These are phyloP conservation scores for Debaryomyces sp. DNA, from an alignment of 1,139 yeast species.

Conservation along the genomic window DNA sequence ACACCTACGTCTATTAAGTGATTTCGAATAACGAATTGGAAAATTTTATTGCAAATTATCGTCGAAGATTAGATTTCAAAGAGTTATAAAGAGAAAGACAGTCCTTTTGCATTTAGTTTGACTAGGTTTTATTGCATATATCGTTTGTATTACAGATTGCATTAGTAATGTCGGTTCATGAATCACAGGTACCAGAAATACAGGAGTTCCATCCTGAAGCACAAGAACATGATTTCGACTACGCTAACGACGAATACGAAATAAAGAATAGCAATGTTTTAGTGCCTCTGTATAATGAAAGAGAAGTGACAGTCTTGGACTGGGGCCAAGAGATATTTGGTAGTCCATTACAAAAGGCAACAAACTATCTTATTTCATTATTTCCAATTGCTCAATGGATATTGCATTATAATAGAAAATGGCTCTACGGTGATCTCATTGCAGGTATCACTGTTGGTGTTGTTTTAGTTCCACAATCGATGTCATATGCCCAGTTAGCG, in stretches of 20 bases:
- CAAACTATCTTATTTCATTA: slow-evolving; percentile 57
- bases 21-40: background rate
- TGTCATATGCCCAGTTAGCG: slow-evolving; percentile 93
- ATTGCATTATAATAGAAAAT: slow-evolving; percentile 73
- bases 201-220: slow-evolving; percentile 13
- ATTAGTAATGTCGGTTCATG: slow-evolving; percentile 9
- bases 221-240: slow-evolving; percentile 7
- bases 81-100: background rate
- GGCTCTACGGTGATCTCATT: slow-evolving; percentile 82
- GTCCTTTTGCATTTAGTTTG: background rate
- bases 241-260: slow-evolving; percentile 8
- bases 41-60: background rate
- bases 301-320: slow-evolving; percentile 46
- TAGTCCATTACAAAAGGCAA: slow-evolving; percentile 43
- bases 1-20: background rate
- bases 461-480: slow-evolving; percentile 91
- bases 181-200: slow-evolving; percentile 24
- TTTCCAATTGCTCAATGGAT: slow-evolving; percentile 86
- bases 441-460: slow-evolving; percentile 95
- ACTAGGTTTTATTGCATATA: background rate
- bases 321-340: slow-evolving; percentile 41
- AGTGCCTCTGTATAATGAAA: slow-evolving; percentile 46
- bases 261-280: slow-evolving; percentile 14
- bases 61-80: background rate
- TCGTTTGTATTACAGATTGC: background rate